A percentile compares a stretch with the other conserved stretches of the same genome.
Evolutionary conservation across 495 filamentous ascomycete genomes (phyloP).

Genomic region (Sordaria brevicollis): DNA sequence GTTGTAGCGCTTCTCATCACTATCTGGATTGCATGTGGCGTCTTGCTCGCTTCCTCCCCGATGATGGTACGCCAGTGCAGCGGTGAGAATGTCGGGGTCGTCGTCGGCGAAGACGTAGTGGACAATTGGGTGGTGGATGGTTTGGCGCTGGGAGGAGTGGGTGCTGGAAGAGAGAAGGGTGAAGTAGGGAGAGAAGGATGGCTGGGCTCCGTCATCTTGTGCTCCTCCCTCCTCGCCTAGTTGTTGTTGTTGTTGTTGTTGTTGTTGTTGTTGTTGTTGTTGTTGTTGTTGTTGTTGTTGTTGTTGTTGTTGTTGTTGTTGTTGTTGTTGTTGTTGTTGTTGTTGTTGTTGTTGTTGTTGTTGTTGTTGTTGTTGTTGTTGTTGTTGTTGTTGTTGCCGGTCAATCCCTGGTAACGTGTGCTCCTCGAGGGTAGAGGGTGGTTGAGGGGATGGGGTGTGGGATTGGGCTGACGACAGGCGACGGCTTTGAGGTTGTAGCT

Average conservation of each 20-base stretch:
- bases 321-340: not conserved
- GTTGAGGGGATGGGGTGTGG: constrained; percentile 6
- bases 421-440: not conserved
- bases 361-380: not conserved
- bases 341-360: constrained; percentile 4
- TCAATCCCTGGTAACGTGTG: not conserved
- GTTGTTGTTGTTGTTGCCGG: not conserved
- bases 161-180: constrained; percentile 45
- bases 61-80: constrained; percentile 32
- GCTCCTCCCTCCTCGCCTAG: not conserved
- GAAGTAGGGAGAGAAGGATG: constrained; percentile 55
- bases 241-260: constrained; percentile 5
- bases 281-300: not conserved
- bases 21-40: constrained; percentile 1
- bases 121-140: constrained; percentile 63
- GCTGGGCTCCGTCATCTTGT: constrained; percentile 7
- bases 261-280: not conserved
- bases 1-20: not conserved
- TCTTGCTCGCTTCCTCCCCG: constrained; percentile 6
- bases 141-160: constrained; percentile 20
- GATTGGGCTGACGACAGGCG: constrained; percentile 12
- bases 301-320: constrained; percentile 4
- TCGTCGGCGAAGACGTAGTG: constrained; percentile 90
- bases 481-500: not conserved
- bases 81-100: constrained; percentile 53